Percentiles rank a stretch among this genome's conserved stretches.
These are phyloP conservation scores for Bruguiera hainesii DNA, from an alignment of 441 rosid species.

Conservation along the genomic window DNA sequence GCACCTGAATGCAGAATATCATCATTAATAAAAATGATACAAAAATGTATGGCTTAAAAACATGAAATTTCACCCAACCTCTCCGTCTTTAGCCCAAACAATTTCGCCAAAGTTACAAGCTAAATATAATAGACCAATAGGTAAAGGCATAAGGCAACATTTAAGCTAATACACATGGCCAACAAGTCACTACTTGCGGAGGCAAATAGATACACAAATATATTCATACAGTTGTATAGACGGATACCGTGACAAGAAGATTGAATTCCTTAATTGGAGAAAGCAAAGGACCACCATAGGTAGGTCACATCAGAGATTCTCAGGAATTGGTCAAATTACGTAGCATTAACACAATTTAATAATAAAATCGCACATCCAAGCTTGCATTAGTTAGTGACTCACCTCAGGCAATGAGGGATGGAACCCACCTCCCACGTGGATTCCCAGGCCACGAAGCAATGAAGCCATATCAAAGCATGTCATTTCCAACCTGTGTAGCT, in stretches of 20 bases:
- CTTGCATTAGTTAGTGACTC: slow-evolving; percentile 16
- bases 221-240: no score
- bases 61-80: not conserved
- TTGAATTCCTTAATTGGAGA: no score
- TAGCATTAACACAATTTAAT: not conserved
- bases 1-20: slow-evolving; percentile 43
- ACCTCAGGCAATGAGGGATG: slow-evolving; percentile 56
- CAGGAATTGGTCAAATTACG: not conserved
- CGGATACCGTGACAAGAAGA: no score
- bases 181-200: no score
- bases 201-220: no score
- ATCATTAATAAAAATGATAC: no score
- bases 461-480: slow-evolving; percentile 60
- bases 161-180: not conserved
- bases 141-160: not conserved
- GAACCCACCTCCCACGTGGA: slow-evolving; percentile 48
- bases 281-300: no score
- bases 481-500: slow-evolving; percentile 54
- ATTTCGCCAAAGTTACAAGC: not conserved
- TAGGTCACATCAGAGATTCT: no score
- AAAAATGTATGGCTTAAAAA: not conserved
- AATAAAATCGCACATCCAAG: not conserved
- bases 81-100: not conserved
- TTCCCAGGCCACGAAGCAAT: slow-evolving; percentile 68
- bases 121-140: not conserved